Base-by-base conservation (phyloP, 495 filamentous ascomycete genomes). In the Delitschia confertaspora region DNA sequence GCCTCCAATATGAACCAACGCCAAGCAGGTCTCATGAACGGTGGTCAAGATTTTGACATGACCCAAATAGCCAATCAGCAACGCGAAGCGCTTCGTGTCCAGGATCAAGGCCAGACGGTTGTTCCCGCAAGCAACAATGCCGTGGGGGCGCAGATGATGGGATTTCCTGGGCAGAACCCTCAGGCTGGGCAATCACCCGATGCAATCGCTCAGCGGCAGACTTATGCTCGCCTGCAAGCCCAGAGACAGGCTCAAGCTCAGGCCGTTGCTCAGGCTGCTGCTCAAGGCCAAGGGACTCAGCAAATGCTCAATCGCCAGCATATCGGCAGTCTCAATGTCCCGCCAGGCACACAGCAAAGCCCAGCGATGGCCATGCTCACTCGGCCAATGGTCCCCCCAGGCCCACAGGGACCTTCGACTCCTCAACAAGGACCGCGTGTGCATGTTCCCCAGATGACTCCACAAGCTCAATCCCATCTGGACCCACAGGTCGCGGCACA, bases 31-130 rank as follows among this genome's bases (percentile, higher is more conserved):
- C 60, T 8, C 62, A 66, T 36, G 57, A 65, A 14, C 66, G 68
- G 44, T 56, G 61, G 6, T 20, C 71, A 69, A 47, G 52, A 56
- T 3, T 52, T 74, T 33, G 71, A 76, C 16, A 65, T 75, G 42
- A 69, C 71, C 40, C 73, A 73, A 31, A 66, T 80, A 8, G 62
- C 75, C 38, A 74, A 70, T 18, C 76, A 80, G 53, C 79, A 80
- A 59, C 73, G 71, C 20, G 74, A 77, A 51, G 78, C 73, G 10
- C 53, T 75, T 38, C 74, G 75, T 18, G 71, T 69, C n/a, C 74
- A 78, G 58, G 74, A 80, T 59, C 72, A 73, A 34, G 79, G 79
- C 18, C 76, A 80, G 47, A 60, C 75, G 32, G 79, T 83, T 17
- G 79, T 83, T 8, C 79, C 79, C 7, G 79, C 77, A 13, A 82